Evolutionary conservation across 2,329 filamentous ascomycete genomes (phyloP), one percentile per base, ranked within the genome.

Genomic region (Herpomyces periplanetae): DNA sequence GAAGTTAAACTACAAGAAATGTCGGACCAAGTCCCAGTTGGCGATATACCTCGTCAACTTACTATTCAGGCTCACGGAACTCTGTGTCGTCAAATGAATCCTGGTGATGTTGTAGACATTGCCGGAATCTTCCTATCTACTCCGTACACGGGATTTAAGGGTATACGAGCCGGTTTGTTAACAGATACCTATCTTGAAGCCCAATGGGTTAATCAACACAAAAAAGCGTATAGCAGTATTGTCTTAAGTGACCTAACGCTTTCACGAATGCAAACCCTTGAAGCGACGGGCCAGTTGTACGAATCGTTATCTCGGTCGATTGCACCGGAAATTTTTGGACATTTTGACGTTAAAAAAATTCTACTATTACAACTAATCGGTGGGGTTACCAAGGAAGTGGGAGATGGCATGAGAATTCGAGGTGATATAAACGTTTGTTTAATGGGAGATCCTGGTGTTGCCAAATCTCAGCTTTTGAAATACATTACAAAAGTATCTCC

Each of bases 391-490:
- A 96, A 96, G 40, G 62, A 80, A 33, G 84, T 91, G 52, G 71
- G 71, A 20, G 80, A 96, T 33, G 80, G 80, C 24, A 91, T 96
- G 80, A 64, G 71, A 32, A 96, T 96, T 35, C 69, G 80, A 49
- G 80, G 80, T 31, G 80, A 96, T 34, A 85, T 96, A 46, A 96
- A 96, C 42, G 62, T 96, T 26, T 91, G 80, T 38, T 44, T 96
- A 33, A 96, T 96, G 80, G 80, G 80, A 49, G 80, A 96, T 34
- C 80, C 80, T 35, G 80, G 80, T 68, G 80, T 96, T 34, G 80
- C 80, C 43, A 96, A 96, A 44, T 96, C 80, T 14, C 80, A 96
- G 44, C 45, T 96, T 28, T 51, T 96, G 28, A 91, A 88, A 42
- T 96, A 96, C 38, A 91, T 96, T 35, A 69, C 71, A 27, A 91